Percentiles rank a stretch among this genome's conserved stretches.
Conservation (phyloP, 805 yeast genomes). For the Candida sanyiensis region DNA sequence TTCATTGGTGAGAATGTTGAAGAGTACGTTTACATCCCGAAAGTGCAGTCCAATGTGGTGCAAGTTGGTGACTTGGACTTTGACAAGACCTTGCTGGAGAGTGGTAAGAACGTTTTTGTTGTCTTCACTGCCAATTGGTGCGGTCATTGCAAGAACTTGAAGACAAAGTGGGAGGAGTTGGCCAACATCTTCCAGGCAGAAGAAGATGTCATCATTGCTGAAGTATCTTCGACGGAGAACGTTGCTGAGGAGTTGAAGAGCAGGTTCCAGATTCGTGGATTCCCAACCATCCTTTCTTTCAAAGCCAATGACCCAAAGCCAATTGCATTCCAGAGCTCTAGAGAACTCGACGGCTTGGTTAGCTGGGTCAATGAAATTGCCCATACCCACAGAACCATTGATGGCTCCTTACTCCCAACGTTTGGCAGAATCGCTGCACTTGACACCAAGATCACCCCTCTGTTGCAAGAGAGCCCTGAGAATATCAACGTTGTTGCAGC, state of each 20-base stretch:
- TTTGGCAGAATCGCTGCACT: slow-evolving; percentile 25
- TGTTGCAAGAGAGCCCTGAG: slow-evolving; percentile 24
- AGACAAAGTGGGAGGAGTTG: slow-evolving; percentile 41
- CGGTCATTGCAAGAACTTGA: slow-evolving; percentile 44
- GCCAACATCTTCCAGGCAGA: slow-evolving; percentile 37
- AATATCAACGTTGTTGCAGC: slow-evolving; percentile 24
- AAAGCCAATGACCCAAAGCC: slow-evolving; percentile 31
- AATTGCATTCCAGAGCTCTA: slow-evolving; percentile 29
- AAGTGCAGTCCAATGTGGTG: slow-evolving; percentile 19
- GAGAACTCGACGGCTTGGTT: slow-evolving; percentile 47
- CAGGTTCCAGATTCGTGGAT: slow-evolving; percentile 36
- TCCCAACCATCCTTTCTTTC: slow-evolving; percentile 49
- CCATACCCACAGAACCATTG: slow-evolving; percentile 30
- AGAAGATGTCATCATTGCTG: slow-evolving; percentile 37
- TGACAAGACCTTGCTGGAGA: slow-evolving; percentile 29
- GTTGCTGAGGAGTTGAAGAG: slow-evolving; percentile 38
- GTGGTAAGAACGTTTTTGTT: slow-evolving; percentile 23
- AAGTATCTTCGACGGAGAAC: slow-evolving; percentile 38
- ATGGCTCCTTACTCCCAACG: slow-evolving; percentile 30
- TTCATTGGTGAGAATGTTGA: slow-evolving; percentile 51
- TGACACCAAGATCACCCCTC: slow-evolving; percentile 21
- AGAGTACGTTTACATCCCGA: slow-evolving; percentile 25
- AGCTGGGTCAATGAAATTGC: slow-evolving; percentile 43
- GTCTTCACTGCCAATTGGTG: slow-evolving; percentile 53
- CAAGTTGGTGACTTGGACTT: slow-evolving; percentile 29